phyloP scores from a whole-genome alignment of 768 basidiomycete species.

The Crassisporium funariophilum region DNA sequence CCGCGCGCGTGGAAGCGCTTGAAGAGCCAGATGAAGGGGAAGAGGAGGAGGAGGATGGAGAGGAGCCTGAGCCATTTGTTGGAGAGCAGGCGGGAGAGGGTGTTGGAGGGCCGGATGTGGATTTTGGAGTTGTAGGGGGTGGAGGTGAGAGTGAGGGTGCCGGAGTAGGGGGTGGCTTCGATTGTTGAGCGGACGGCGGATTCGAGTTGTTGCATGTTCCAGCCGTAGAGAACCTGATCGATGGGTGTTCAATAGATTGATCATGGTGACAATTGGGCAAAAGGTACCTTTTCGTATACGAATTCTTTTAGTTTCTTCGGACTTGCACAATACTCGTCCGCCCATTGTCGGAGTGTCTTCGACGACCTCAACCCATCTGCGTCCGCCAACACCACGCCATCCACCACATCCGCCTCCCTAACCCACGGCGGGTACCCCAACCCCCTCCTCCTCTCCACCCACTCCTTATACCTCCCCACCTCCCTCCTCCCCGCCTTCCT shows the following conservation, averaged over 20 bases:
- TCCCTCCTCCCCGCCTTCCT: conserved; percentile 34
- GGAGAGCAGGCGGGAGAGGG: conserved; percentile 65
- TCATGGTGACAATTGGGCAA: not conserved
- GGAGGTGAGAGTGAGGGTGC: conserved; percentile 52
- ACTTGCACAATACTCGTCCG: conserved; percentile 78
- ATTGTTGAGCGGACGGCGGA: conserved; percentile 44
- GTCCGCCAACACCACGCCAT: conserved; percentile 13
- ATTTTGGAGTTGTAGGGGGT: conserved; percentile 48
- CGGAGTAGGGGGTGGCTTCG: conserved; percentile 44
- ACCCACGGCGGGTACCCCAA: conserved; percentile 55
- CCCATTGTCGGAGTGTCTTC: conserved; percentile 74
- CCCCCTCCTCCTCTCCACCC: conserved; percentile 45
- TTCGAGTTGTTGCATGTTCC: conserved; percentile 47
- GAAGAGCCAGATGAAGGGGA: conserved; percentile 82
- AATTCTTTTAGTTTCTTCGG: conserved; percentile 78
- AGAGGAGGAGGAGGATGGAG: conserved; percentile 68
- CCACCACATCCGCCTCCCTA: conserved; percentile 16
- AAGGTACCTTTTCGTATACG: conserved; percentile 62
- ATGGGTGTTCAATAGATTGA: not conserved
- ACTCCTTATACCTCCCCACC: conserved; percentile 43
- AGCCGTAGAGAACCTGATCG: conserved; percentile 44
- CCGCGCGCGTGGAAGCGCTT: conserved; percentile 66
- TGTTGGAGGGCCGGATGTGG: conserved; percentile 68
- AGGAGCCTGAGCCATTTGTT: conserved; percentile 73
- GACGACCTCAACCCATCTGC: conserved; percentile 48